Percentiles rank a stretch among this genome's conserved stretches.
Conservation (phyloP, 768 basidiomycete species). For the Naganishia kalamii region DNA sequence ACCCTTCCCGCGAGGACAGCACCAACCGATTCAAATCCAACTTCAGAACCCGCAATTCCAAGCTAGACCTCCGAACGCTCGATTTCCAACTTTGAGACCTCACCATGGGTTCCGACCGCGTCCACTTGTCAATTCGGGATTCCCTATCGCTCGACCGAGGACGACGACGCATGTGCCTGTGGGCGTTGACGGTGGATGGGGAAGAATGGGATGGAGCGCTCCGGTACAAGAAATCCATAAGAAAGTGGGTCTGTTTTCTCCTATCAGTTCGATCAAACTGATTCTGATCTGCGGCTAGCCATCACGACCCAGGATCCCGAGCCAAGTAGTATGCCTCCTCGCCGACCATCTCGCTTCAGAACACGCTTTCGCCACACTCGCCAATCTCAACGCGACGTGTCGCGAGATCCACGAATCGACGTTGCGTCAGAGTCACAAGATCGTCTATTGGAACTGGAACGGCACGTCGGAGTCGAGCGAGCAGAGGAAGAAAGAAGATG, state of each 20-base stretch:
- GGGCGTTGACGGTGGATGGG: not conserved
- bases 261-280: not conserved
- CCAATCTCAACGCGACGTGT: not conserved
- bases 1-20: too few species aligned
- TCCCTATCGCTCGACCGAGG: too few species aligned
- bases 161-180: not conserved
- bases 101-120: not conserved
- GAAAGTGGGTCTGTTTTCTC: not conserved
- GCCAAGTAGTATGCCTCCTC: not conserved
- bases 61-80: not conserved
- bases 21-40: too few species aligned
- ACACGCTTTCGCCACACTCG: constrained; percentile 3
- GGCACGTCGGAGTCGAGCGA: not conserved
- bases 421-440: not conserved
- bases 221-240: not conserved
- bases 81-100: not conserved
- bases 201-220: not conserved
- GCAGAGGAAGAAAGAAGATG: not conserved
- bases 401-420: not conserved
- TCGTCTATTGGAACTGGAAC: constrained; percentile 1
- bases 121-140: too few species aligned
- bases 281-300: not conserved
- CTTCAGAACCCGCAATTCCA: too few species aligned
- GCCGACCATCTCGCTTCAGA: not conserved
- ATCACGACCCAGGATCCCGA: not conserved